These are phyloP conservation scores for Lentinula lateritia DNA, from an alignment of 768 basidiomycete genomes.

Conservation along the genomic window DNA sequence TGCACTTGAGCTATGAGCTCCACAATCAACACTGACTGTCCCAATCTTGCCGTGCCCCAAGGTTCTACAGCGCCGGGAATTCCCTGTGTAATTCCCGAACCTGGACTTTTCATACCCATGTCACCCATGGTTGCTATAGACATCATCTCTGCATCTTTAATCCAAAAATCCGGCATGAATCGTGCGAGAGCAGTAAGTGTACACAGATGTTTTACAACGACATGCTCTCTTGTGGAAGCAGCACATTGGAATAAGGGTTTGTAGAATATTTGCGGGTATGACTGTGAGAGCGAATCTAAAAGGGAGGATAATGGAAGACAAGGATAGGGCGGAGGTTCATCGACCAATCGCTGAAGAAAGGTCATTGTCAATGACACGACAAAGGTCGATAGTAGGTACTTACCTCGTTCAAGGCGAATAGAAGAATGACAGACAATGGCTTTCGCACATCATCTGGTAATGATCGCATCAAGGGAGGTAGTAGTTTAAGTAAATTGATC, in stretches of 20 bases:
- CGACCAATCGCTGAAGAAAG: conserved; percentile 41
- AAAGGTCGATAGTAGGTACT: conserved; percentile 13
- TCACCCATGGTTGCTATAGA: conserved; percentile 63
- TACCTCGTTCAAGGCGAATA: conserved; percentile 49
- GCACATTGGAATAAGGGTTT: conserved; percentile 70
- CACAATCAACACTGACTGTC: conserved; percentile 55
- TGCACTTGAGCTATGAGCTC: conserved; percentile 57
- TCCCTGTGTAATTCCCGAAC: background rate
- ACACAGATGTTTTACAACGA: conserved; percentile 54
- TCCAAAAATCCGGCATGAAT: conserved; percentile 61
- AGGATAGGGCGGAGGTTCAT: conserved; percentile 47
- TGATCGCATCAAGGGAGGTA: conserved; percentile 36
- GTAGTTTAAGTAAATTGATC: conserved; percentile 31
- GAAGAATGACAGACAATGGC: conserved; percentile 28
- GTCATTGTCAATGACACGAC: background rate
- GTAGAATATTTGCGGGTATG: conserved; percentile 61
- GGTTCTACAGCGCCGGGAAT: background rate
- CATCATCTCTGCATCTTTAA: conserved; percentile 68
- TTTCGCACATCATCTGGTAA: conserved; percentile 45
- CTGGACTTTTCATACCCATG: conserved; percentile 10
- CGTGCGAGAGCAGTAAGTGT: conserved; percentile 45
- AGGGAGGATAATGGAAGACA: conserved; percentile 39
- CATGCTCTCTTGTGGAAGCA: conserved; percentile 55
- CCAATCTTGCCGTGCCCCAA: conserved; percentile 50
- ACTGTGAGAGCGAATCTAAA: conserved; percentile 42